Evolutionary conservation across 306 rosid genomes (phyloP), one percentile per base, ranked within the genome.

Genomic region (Medicago lupulina): DNA sequence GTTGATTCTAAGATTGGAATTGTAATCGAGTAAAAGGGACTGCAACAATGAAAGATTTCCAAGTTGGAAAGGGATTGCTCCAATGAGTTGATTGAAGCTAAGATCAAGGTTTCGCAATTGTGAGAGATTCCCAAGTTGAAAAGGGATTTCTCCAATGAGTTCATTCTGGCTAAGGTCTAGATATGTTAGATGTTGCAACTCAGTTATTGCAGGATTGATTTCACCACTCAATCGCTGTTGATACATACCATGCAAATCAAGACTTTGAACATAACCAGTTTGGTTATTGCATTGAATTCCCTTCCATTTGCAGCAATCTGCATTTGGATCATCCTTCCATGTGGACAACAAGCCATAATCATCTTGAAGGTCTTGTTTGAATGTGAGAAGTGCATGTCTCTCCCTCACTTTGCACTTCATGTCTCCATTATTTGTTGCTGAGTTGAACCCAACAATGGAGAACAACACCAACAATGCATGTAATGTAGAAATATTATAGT

Each of bases 281-380:
- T 63, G 16, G 10, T 36, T 36, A 64, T 8, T 63, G 72, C 79
- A 75, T 17, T 75, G 21, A 15, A 75, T 8, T 9, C 63, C 23
- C 0, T 13, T 1, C 79, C 64, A 75, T 36, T 63, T 4, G 54
- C 59, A 74, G 8, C 77, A 73, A 21, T 73, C 57, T 4, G 15
- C 41, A 38, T 71, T 39, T 21, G 51, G n/a, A 5, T 11, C 43
- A 1, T 74, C 70, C 19, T 17, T 74, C 70, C 70, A 74, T n/a
- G 78, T 19, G 1, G 70, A 60, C 70, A 74, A 8, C 36, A 61
- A 44, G 47, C 17, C 70, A 11, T 9, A 3, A 2, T 7, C 5
- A 61, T 74, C 69, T 60, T n/a, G 36, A 31, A 72, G 2, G 17
- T 47, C 60, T 74, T 74, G 13, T 60, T 74, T 61, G 36, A 74